Evolutionary conservation across 768 basidiomycete species (phyloP).

Genomic region (Amanita rubescens): DNA sequence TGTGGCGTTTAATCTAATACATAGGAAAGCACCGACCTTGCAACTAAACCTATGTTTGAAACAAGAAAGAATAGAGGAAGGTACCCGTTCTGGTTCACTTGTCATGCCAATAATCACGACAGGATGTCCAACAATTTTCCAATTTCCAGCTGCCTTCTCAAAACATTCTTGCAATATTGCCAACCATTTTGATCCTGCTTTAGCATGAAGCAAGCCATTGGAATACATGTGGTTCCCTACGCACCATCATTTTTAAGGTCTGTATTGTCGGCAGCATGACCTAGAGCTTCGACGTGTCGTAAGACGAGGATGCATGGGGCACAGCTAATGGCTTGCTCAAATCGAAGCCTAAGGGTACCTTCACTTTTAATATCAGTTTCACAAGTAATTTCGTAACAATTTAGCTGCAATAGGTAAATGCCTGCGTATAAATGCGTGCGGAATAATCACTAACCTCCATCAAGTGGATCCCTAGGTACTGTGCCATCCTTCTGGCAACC

Average conservation of each 20-base stretch:
- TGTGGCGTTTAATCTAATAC: neutral
- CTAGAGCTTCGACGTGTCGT: conserved; percentile 74
- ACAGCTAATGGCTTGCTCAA: conserved; percentile 71
- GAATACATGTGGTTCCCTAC: neutral
- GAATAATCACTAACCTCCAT: conserved; percentile 48
- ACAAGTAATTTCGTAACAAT: conserved; percentile 78
- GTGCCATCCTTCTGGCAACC: conserved; percentile 45
- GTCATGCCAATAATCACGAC: conserved; percentile 73
- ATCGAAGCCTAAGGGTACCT: conserved; percentile 57
- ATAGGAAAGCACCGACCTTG: conserved; percentile 39
- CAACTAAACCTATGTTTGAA: conserved; percentile 85
- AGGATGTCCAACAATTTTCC: conserved; percentile 59
- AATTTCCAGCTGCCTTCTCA: conserved; percentile 43
- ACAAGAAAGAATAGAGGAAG: conserved; percentile 50
- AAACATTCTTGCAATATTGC: conserved; percentile 61
- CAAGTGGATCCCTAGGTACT: conserved; percentile 65
- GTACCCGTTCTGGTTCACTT: conserved; percentile 55
- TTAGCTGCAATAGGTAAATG: conserved; percentile 43
- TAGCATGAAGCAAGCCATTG: neutral
- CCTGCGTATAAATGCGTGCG: neutral
- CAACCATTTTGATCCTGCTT: conserved; percentile 46
- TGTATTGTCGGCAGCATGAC: conserved; percentile 54
- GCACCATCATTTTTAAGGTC: conserved; percentile 57
- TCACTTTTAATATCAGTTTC: conserved; percentile 75
- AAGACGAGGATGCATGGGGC: conserved; percentile 83